Percentiles rank a stretch among this genome's conserved stretches.
Evolutionary conservation across 352 stramenopile genomes (phyloP).

Genomic region (Phytopythium boreale): DNA sequence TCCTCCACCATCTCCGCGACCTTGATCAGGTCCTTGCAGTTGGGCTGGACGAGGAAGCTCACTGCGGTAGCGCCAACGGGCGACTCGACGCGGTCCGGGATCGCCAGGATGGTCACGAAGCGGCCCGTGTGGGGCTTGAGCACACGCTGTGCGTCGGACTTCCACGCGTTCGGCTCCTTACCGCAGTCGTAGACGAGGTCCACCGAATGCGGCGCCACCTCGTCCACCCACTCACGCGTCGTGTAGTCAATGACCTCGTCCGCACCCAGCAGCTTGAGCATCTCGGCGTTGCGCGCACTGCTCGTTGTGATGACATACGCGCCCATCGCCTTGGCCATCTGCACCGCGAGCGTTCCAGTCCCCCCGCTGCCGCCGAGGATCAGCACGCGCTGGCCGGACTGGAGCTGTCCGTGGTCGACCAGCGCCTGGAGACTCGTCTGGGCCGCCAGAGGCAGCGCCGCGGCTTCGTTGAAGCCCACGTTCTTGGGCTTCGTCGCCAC

Average conservation of each 20-base stretch:
- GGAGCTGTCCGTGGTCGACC: conserved; percentile 13
- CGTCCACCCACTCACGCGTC: conserved; percentile 30
- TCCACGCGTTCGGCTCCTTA: conserved; percentile 19
- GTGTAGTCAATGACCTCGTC: conserved; percentile 48
- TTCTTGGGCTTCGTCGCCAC: conserved; percentile 41
- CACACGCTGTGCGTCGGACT: conserved; percentile 17
- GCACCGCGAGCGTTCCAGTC: conserved; percentile 45
- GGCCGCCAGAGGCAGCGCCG: conserved; percentile 19
- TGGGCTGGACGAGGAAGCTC: conserved; percentile 12
- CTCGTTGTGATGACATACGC: conserved; percentile 28
- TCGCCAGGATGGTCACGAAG: conserved; percentile 26
- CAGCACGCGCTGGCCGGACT: conserved; percentile 24
- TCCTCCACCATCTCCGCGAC: conserved; percentile 6
- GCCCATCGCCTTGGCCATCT: conserved; percentile 38
- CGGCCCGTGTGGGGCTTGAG: conserved; percentile 21
- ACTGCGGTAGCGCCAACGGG: conserved; percentile 14
- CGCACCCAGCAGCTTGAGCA: conserved; percentile 33
- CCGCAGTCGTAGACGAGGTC: conserved; percentile 31
- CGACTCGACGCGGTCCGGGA: conserved; percentile 20
- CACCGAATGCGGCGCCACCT: conserved; percentile 23
- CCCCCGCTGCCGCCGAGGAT: conserved; percentile 49
- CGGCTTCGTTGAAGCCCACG: conserved; percentile 34
- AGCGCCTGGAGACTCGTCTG: conserved; percentile 37
- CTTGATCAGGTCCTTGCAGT: conserved; percentile 9
- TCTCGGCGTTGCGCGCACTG: conserved; percentile 32